Conservation (phyloP, 177 flowering plant species). For the Vitis hybrid region DNA sequence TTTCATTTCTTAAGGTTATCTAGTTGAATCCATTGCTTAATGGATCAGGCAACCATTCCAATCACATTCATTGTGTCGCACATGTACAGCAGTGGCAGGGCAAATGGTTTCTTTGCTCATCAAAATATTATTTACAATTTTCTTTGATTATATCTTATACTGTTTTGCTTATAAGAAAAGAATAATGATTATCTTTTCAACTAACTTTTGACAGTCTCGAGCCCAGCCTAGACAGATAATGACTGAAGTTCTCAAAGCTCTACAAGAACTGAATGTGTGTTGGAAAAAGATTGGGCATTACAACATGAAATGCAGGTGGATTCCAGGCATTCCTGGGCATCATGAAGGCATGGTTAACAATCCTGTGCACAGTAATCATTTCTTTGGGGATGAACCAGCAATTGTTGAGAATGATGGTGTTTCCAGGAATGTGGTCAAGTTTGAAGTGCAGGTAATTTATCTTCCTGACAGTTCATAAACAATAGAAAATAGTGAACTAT, state of each 20-base stretch:
- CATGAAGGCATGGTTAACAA: conserved; percentile 43
- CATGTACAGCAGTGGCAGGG: background rate
- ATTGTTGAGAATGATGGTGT: conserved; percentile 49
- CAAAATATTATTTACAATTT: background rate
- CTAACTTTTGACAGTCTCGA: conserved; percentile 51
- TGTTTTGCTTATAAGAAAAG: background rate
- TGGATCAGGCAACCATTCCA: too few species aligned
- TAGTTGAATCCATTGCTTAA: background rate
- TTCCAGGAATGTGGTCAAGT: conserved; percentile 65
- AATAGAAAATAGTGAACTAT: too few species aligned
- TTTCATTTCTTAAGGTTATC: background rate
- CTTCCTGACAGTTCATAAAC: too few species aligned
- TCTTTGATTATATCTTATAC: background rate
- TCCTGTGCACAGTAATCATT: conserved; percentile 40
- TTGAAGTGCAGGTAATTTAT: conserved; percentile 89
- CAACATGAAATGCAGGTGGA: conserved; percentile 92
- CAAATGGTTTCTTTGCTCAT: background rate
- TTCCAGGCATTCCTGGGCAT: conserved; percentile 41
- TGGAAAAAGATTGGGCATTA: conserved; percentile 95
- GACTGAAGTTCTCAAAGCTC: conserved; percentile 78
- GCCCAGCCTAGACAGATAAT: conserved; percentile 90
- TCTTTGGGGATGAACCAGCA: conserved; percentile 54
- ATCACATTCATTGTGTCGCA: background rate
- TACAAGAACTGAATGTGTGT: conserved; percentile 72
- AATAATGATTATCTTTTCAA: conserved; percentile 2